Base-by-base conservation (phyloP, 169 alveolate species). In the Neospora caninum region DNA sequence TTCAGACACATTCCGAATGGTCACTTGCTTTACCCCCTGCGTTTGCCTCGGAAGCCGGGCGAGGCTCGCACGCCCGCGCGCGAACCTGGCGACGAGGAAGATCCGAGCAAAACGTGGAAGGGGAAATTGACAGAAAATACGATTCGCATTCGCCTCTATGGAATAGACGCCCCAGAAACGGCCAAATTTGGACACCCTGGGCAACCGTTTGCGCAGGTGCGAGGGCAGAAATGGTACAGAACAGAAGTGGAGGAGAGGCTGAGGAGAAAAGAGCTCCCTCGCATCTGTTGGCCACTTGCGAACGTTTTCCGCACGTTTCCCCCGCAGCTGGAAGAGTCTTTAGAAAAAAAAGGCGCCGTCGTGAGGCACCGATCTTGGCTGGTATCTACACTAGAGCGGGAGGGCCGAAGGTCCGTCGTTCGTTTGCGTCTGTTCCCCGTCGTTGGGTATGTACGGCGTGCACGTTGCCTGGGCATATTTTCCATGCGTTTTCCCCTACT, bases 121-220 rank as follows among this genome's bases (percentile, higher is more conserved):
- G 94, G 94, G 25, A 80, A 58, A 43, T 86, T 92, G 4, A 80
- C 70, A 10, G 94, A 87, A 0, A 87, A 80, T 43, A 92, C 94
- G 29, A 22, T 92, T 6, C 82, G 92, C 49, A 49, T 92, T 54
- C 94, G 94, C n/a, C 41, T 92, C 20, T 92, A 92, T 34, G 94
- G 87, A 20, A 88, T 92, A 0, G 94, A 92, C 69, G 86, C 94
- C 38, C 94, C 94, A 20, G 94, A 92, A 91, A 54, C 94, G 36
- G 87, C 94, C 86, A 92, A 92, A 83, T 45, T 80, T 29, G 94
- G 94, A 54, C 16, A 64, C 25, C 87, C 94, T 6, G 94, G 94
- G 38, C 94, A 92, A 69, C 94, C 94, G 39, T 92, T 38, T 82
- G 91, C 86, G 13, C 82, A 80, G 80, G 94, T 91, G 38, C 54